A percentile compares a stretch with the other conserved stretches of the same genome.
Evolutionary conservation across 23 red algal species (phyloP).

Genomic region (Cyanidiococcus yangmingshanensis): DNA sequence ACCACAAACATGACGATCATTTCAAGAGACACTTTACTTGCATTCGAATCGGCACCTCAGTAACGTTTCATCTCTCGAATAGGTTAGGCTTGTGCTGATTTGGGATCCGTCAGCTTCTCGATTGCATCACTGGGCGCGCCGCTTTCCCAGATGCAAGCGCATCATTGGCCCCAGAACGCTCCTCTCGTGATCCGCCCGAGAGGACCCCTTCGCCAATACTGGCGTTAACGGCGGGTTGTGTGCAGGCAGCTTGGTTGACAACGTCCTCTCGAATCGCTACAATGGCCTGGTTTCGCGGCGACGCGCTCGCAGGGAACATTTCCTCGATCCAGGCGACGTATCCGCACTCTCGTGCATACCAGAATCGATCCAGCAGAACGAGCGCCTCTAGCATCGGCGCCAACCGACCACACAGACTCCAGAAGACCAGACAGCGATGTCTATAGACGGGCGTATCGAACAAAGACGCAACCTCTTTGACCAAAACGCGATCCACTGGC

Average conservation of each 20-base stretch:
- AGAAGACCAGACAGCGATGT: background rate
- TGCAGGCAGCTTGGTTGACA: background rate
- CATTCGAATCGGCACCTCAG: too few species aligned
- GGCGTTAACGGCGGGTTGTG: too few species aligned
- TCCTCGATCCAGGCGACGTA: background rate
- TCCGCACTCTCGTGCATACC: conserved; percentile 2
- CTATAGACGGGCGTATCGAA: background rate
- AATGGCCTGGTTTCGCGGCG: conserved; percentile 9
- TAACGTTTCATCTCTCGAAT: too few species aligned
- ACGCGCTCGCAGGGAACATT: background rate
- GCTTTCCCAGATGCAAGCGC: too few species aligned
- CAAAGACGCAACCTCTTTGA: background rate
- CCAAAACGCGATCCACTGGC: background rate
- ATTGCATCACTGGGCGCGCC: too few species aligned
- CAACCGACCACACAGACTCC: background rate
- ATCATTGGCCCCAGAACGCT: too few species aligned
- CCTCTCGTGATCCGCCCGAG: too few species aligned
- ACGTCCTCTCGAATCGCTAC: background rate
- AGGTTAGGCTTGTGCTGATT: too few species aligned
- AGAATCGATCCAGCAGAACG: background rate
- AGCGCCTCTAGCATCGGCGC: conserved; percentile 10
- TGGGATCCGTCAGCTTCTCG: too few species aligned
- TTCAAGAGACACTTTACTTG: too few species aligned
- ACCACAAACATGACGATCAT: too few species aligned
- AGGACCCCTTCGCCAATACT: too few species aligned